phyloP scores from a whole-genome alignment of 2,329 filamentous ascomycete species.

The Microcera coccophila region DNA sequence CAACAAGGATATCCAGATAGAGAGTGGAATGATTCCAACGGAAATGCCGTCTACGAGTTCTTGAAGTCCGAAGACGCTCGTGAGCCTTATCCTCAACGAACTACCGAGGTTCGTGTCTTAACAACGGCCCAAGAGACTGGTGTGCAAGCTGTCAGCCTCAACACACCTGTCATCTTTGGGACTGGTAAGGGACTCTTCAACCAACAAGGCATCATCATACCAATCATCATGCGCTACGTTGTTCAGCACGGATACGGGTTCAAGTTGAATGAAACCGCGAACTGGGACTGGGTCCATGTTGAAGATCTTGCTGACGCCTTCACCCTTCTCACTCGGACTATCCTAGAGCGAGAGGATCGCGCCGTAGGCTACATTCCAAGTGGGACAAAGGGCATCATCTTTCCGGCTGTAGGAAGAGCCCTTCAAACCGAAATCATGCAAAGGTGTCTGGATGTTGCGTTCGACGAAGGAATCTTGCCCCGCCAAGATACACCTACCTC shows the following conservation, averaged over 20 bases:
- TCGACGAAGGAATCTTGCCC: conserved; percentile 4
- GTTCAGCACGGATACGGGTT: conserved; percentile 6
- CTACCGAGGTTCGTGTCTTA: conserved; percentile 4
- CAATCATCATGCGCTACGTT: conserved; percentile 4
- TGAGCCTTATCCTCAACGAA: conserved; percentile 4
- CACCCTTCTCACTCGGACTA: conserved; percentile 3
- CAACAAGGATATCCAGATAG: conserved; percentile 1
- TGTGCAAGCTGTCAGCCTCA: conserved; percentile 5
- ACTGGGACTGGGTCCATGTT: conserved; percentile 7
- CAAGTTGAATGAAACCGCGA: conserved; percentile 7
- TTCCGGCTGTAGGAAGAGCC: neutral
- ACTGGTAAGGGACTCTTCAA: conserved; percentile 7
- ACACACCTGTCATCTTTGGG: conserved; percentile 5
- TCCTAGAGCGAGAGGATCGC: conserved; percentile 4
- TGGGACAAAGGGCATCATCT: conserved; percentile 7
- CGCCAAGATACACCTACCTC: conserved; percentile 1
- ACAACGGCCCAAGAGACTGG: conserved; percentile 4
- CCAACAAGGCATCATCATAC: conserved; percentile 4
- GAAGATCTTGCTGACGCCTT: conserved; percentile 9
- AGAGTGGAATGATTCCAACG: conserved; percentile 4
- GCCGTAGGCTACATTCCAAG: conserved; percentile 5
- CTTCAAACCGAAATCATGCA: conserved; percentile 5
- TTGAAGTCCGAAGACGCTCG: conserved; percentile 5
- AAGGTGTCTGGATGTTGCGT: conserved; percentile 6
- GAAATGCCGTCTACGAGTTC: conserved; percentile 4